Evolutionary conservation across 2,329 filamentous ascomycete genomes (phyloP), one percentile per base, ranked within the genome.

Genomic region (Davidsoniella australis): DNA sequence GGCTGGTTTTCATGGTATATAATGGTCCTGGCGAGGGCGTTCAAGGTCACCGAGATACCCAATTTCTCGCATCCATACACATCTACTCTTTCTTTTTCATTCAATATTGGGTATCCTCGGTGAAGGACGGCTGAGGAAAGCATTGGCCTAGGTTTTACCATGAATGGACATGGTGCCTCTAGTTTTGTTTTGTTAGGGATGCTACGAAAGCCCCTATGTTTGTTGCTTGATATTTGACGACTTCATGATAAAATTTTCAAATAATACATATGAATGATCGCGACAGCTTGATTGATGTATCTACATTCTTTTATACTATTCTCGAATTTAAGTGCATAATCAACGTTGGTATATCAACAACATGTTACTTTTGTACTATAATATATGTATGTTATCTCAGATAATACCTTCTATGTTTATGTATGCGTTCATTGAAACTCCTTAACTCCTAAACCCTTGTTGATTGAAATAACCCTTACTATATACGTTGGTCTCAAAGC

Each of bases 391-490:
- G 20, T 23, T 23, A 23, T 5, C 20, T 23, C 20, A 23, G 5
- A 23, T 23, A 5, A 23, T 23, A 23, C 20, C 20, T 23, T 23
- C 20, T 6, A 9, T 10, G 4, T 33, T 33, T 10, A 33, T 10
- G 29, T 33, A 23, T 23, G 20, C 29, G 29, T 33, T 3, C 29
- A 33, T 12, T 33, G 12, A 39, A 45, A 46, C 44, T 46, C 44
- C 36, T 16, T 24, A 58, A 59, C 56, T 58, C 29, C 29, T 9
- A 9, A 33, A 33, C 29, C 59, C 56, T 54, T 56, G 52, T 53
- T 56, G 54, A 9, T 7, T 55, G 52, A 52, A 54, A 54, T 54
- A 41, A 53, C 36, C 41, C 48, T 45, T 44, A n/a, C 20, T 52
- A 39, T 55, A 52, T 49, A 43, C 36, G 17, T 17, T 17, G 17